Conservation (phyloP, 2,329 filamentous ascomycete genomes). For the Trichophaea hybrida region DNA sequence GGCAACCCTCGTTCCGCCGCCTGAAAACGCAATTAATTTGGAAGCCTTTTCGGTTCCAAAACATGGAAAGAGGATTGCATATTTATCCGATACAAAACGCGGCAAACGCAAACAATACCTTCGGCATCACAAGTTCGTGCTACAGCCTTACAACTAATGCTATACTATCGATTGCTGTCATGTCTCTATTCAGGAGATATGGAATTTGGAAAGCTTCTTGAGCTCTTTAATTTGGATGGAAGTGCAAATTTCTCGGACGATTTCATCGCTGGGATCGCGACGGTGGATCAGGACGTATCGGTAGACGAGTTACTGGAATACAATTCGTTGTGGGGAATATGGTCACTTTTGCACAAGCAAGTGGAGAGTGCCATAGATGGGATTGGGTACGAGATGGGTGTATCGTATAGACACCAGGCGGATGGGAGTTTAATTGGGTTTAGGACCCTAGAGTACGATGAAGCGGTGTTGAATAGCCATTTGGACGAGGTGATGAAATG, state of each 20-base stretch:
- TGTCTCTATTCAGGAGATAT: slow-evolving; percentile 57
- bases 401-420: slow-evolving; percentile 39
- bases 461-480: slow-evolving; percentile 48
- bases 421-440: slow-evolving; percentile 42
- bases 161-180: slow-evolving; percentile 77
- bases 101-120: slow-evolving; percentile 47
- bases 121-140: slow-evolving; percentile 52
- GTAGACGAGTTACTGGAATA: slow-evolving; percentile 39
- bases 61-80: slow-evolving; percentile 35
- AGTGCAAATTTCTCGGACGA: slow-evolving; percentile 57
- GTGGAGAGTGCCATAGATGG: slow-evolving; percentile 42
- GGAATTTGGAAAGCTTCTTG: slow-evolving; percentile 52
- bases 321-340: slow-evolving; percentile 46
- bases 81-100: slow-evolving; percentile 77
- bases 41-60: background rate
- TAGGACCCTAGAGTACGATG: slow-evolving; percentile 53
- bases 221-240: slow-evolving; percentile 55
- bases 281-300: slow-evolving; percentile 28
- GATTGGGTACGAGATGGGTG: slow-evolving; percentile 43
- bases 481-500: slow-evolving; percentile 59
- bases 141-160: slow-evolving; percentile 71
- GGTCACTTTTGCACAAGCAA: slow-evolving; percentile 41
- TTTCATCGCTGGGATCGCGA: slow-evolving; percentile 37
- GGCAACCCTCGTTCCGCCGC: slow-evolving; percentile 30
- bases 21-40: background rate